Evolutionary conservation across 2,329 filamentous ascomycete genomes (phyloP).

Genomic region (Sporothrix sp.): DNA sequence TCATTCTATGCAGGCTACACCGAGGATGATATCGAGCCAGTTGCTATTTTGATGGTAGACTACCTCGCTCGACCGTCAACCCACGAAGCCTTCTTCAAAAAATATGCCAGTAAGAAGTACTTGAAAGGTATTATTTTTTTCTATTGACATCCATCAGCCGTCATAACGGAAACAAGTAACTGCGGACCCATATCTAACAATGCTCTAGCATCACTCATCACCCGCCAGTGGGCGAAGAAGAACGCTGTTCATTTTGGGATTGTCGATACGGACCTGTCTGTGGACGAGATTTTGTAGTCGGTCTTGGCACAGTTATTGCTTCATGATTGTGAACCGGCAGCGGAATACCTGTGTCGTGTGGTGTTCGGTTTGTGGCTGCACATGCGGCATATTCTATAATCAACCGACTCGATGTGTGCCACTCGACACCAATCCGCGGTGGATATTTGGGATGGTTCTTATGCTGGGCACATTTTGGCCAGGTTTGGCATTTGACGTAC

Average conservation of each 20-base stretch:
- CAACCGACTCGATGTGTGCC: too few species aligned
- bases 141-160: not conserved
- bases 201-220: slow-evolving; percentile 69
- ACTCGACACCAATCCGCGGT: too few species aligned
- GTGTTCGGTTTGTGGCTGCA: too few species aligned
- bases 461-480: too few species aligned
- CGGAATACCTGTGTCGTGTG: too few species aligned
- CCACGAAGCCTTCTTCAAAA: slow-evolving; percentile 98
- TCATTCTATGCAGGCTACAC: slow-evolving; percentile 87
- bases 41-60: slow-evolving; percentile 91
- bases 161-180: not conserved
- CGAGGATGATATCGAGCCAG: slow-evolving; percentile 85
- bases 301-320: too few species aligned
- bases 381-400: too few species aligned
- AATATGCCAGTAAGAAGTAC: slow-evolving; percentile 99
- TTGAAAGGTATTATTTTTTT: slow-evolving; percentile 65
- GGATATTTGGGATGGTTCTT: too few species aligned
- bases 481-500: too few species aligned
- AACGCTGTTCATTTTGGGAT: slow-evolving; percentile 52
- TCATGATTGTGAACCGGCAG: too few species aligned
- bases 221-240: slow-evolving; percentile 88
- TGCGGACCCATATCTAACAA: not conserved
- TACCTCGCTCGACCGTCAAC: slow-evolving; percentile 84
- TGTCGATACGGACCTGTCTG: slow-evolving; percentile 36
- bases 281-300: slow-evolving; percentile 37